Evolutionary conservation across 2,329 filamentous ascomycete genomes (phyloP), one percentile per base, ranked within the genome.

Genomic region (Zymoseptoria pseudotritici): DNA sequence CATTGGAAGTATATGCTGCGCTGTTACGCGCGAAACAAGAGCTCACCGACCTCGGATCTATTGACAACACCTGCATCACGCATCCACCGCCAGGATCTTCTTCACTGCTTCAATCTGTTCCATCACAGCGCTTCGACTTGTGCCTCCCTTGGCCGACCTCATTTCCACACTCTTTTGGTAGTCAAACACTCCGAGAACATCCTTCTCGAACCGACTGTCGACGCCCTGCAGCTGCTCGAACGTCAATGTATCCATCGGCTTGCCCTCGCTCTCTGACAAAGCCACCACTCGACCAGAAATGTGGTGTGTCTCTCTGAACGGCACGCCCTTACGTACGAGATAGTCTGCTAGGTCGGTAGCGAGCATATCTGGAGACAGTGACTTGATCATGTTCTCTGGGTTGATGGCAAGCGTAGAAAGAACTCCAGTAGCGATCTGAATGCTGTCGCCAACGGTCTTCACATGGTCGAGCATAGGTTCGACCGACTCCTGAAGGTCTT

Each of bases 401-500:
- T 84, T 80, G 63, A 88, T 81, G 5, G 78, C 83, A 10, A 95
- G 78, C 0, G 90, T 95, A 1, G 85, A 84, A 3, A 96, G 79
- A 4, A 95, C 87, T 58, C 91, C 89, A 22, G 88, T 89, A 26
- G 89, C 89, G 67, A 96, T 96, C 74, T 88, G 85, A 58, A 95
- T 82, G 70, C 88, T 91, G 78, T 95, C 88, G 59, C 82, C 83
- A 63, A 94, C 82, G 5, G 90, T 93, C 81, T 91, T 89, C 75
- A 92, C 83, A 72, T 87, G 84, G 74, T 95, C 90, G 54, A 96
- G 83, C 77, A 96, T 85, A n/a, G 88, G 87, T 79, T 95, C 88
- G 63, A 90, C 86, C 60, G 85, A 87, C 77, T 96, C 91, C 76
- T 96, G 90, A n/a, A 95, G 76, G 74, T 96, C 90, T 77, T 95